phyloP scores from a whole-genome alignment of 208 protist genomes.

The Acanthamoeba healyi region DNA sequence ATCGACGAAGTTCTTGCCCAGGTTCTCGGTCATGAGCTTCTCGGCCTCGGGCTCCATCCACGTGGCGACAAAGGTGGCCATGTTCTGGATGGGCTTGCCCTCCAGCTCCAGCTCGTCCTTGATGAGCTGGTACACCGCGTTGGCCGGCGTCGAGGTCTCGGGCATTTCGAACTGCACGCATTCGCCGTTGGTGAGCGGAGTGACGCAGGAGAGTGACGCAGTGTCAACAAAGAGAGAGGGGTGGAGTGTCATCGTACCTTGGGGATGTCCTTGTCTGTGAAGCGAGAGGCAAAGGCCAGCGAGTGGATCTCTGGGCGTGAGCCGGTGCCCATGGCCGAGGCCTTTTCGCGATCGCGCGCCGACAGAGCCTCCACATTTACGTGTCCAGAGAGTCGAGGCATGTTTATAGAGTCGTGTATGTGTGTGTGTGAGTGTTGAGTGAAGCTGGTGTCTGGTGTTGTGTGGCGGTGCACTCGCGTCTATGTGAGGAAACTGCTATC shows the following conservation, averaged over 20 bases:
- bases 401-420: no score
- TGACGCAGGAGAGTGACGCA: neutral
- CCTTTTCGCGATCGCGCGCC: conserved; percentile 12
- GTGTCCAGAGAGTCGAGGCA: conserved; percentile 10
- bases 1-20: conserved; percentile 80
- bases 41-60: conserved; percentile 68
- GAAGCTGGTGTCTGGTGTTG: neutral
- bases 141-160: conserved; percentile 6
- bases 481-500: no score
- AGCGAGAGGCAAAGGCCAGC: conserved; percentile 15
- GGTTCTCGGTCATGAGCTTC: conserved; percentile 64
- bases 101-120: conserved; percentile 75
- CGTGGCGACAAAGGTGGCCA: conserved; percentile 73
- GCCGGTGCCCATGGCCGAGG: neutral
- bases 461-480: no score
- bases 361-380: conserved; percentile 34
- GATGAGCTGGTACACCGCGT: conserved; percentile 70
- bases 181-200: neutral
- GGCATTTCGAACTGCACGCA: conserved; percentile 54
- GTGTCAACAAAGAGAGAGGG: neutral
- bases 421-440: no score
- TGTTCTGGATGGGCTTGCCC: conserved; percentile 75
- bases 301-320: conserved; percentile 29
- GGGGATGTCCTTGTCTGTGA: conserved; percentile 66
- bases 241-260: conserved; percentile 16